phyloP scores from a whole-genome alignment of 768 basidiomycete species.

The Suillus plorans region DNA sequence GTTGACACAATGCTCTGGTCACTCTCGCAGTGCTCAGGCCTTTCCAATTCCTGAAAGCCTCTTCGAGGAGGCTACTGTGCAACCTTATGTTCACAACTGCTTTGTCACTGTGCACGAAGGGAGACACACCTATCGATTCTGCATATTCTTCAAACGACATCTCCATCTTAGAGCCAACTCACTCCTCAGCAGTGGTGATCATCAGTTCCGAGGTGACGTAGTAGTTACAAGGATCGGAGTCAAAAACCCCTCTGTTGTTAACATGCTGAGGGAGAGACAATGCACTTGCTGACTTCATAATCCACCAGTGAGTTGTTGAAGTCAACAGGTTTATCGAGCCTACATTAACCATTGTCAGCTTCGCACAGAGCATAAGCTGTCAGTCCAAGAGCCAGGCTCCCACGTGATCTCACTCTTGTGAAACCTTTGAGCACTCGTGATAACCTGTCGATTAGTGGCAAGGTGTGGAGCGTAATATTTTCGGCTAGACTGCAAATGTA shows the following conservation, averaged over 20 bases:
- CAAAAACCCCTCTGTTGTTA: slow-evolving; percentile 1
- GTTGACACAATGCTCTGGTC: neutral
- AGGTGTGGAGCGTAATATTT: neutral
- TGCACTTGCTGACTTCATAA: slow-evolving; percentile 9
- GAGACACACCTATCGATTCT: neutral
- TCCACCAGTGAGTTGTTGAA: slow-evolving; percentile 6
- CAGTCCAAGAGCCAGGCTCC: neutral
- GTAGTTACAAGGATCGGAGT: slow-evolving; percentile 7
- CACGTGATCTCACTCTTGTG: neutral
- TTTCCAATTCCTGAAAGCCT: slow-evolving; percentile 11
- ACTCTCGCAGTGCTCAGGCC: neutral
- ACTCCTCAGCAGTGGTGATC: neutral
- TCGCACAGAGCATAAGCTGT: neutral
- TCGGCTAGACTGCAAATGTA: neutral
- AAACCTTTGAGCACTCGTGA: neutral
- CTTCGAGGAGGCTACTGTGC: slow-evolving; percentile 1
- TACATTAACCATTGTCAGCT: neutral
- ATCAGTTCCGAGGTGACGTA: neutral
- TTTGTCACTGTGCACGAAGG: slow-evolving; percentile 2
- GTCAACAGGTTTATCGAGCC: neutral
- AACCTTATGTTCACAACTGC: slow-evolving; percentile 14
- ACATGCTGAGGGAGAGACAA: slow-evolving; percentile 9
- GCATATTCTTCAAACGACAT: slow-evolving; percentile 13
- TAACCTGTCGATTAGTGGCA: neutral
- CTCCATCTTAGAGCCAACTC: slow-evolving; percentile 2